These are phyloP conservation scores for Corchorus olitorius DNA, from an alignment of 345 rosid genomes.

Conservation along the genomic window DNA sequence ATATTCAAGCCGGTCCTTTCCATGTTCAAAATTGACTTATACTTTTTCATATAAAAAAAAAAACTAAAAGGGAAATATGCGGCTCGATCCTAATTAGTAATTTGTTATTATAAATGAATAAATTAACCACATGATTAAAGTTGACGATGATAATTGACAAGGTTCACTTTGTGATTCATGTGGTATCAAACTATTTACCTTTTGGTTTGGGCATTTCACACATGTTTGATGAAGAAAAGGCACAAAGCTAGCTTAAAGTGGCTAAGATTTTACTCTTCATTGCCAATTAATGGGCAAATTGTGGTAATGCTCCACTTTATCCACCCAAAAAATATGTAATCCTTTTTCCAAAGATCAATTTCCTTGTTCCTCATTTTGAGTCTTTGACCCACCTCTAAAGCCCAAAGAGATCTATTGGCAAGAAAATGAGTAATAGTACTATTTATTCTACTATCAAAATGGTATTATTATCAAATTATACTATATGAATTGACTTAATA, in stretches of 20 bases:
- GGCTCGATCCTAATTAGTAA: background rate
- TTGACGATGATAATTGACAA: background rate
- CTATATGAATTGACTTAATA: too few relatives aligned
- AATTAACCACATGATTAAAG: background rate
- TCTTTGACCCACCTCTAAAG: background rate
- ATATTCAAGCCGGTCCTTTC: too few relatives aligned
- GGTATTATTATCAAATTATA: too few relatives aligned
- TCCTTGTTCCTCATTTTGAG: too few relatives aligned
- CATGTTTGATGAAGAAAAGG: background rate
- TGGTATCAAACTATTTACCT: background rate
- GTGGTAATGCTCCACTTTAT: constrained; percentile 5
- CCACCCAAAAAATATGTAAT: background rate
- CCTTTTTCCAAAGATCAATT: background rate
- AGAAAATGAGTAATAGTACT: too few relatives aligned
- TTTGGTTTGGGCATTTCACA: background rate
- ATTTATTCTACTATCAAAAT: too few relatives aligned
- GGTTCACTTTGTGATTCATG: background rate
- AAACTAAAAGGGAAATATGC: background rate
- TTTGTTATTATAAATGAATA: too few relatives aligned
- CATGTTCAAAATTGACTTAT: too few relatives aligned
- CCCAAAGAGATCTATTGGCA: background rate
- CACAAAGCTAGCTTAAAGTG: background rate
- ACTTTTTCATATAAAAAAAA: too few relatives aligned
- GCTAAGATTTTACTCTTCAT: background rate
- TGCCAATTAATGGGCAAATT: background rate